Evolutionary conservation across 2,329 filamentous ascomycete species (phyloP).

Genomic region (Colletotrichum phormii): DNA sequence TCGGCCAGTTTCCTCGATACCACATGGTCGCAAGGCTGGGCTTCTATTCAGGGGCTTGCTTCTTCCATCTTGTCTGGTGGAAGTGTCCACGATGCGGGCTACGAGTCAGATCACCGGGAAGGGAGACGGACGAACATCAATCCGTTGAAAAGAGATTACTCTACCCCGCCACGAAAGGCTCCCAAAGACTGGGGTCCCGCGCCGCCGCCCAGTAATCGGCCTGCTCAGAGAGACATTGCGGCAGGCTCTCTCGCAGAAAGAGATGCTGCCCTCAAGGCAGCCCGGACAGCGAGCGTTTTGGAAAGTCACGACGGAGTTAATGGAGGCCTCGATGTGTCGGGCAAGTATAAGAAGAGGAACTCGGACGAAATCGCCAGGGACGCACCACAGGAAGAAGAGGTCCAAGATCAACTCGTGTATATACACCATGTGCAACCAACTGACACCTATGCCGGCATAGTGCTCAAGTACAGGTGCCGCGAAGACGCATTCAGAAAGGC

Average conservation of each 20-base stretch:
- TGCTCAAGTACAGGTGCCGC: conserved; percentile 89
- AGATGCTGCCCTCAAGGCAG: conserved; percentile 65
- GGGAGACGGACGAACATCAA: conserved; percentile 24
- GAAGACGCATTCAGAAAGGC: conserved; percentile 85
- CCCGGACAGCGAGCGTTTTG: conserved; percentile 68
- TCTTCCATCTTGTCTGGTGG: conserved; percentile 54
- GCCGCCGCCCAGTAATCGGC: conserved; percentile 53
- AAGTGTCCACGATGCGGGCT: conserved; percentile 43
- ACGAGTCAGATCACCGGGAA: conserved; percentile 33
- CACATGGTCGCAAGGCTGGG: conserved; percentile 66
- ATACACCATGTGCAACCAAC: conserved; percentile 84
- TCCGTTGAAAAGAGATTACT: conserved; percentile 30
- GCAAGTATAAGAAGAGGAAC: conserved; percentile 73
- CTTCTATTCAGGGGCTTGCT: conserved; percentile 66
- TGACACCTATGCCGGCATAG: conserved; percentile 92
- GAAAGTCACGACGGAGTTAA: conserved; percentile 72
- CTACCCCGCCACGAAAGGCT: conserved; percentile 39
- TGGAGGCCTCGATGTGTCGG: conserved; percentile 65
- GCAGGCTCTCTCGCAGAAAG: conserved; percentile 65
- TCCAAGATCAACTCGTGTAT: conserved; percentile 86
- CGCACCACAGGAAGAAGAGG: conserved; percentile 64
- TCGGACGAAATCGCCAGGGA: conserved; percentile 69
- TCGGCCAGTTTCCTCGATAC: conserved; percentile 58
- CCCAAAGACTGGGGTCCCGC: conserved; percentile 62
- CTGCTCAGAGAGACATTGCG: conserved; percentile 61